Evolutionary conservation across 768 basidiomycete genomes (phyloP), one percentile per base, ranked within the genome.

Genomic region (Tylopilus intermedius): DNA sequence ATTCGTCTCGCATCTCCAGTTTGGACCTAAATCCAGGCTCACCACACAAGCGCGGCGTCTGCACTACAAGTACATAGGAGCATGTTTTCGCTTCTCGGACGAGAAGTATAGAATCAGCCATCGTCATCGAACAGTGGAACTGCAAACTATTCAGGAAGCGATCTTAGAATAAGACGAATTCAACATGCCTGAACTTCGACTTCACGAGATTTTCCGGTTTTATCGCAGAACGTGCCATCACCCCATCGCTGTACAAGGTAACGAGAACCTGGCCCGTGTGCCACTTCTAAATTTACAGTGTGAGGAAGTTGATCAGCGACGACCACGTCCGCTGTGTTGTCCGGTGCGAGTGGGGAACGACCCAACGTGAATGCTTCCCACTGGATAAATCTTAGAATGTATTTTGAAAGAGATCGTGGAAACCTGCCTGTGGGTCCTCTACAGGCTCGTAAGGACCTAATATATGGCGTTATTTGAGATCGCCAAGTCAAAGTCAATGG

Each of bases 81-180:
- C 96, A 99, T 37, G 90, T 94, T 67, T 88, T 88, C 33, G 91
- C 79, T 75, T 96, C 94, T 67, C 94, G 94, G 64, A 97, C 84
- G 64, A 94, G 87, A 49, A 90, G 78, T 61, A 97, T 90, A 33
- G 81, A 82, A 72, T 97, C 94, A 39, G 89, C 82, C 76, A 89
- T 91, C 49, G 89, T 88, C 90, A 92, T 91, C 56, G 91, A 91
- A 70, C 94, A 97, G 71, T 97, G 94, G 67, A 93, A 94, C 90
- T 94, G 67, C 55, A 38, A 33, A 41, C 30, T 15, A 24, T 50
- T 55, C 18, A 50, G 48, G 44, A 44, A 41, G 22, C 47, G 47
- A 41, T 50, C 26, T 27, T n/a, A n/a, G 30, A 26, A 57, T 14
- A 47, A 50, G n/a, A 53, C 10, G 15, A 35, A 46, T 40, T 24